Conservation (phyloP, 139 green algal genomes). For the Chlorella sp. region DNA sequence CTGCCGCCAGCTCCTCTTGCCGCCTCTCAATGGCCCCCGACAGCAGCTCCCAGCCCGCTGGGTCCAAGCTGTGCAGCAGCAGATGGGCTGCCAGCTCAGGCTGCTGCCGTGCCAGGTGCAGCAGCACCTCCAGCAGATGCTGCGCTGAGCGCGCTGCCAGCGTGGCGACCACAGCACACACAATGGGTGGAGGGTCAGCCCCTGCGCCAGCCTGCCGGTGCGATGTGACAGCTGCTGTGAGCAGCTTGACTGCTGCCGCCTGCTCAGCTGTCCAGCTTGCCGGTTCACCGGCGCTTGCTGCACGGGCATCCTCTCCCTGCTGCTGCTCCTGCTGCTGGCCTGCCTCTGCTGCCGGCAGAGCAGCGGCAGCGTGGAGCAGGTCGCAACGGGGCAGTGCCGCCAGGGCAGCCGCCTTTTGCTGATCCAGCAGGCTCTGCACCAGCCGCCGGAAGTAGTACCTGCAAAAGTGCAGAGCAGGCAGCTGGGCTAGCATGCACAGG, state of each 20-base stretch:
- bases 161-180: background rate
- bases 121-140: conserved; percentile 25
- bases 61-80: conserved; percentile 21
- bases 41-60: conserved; percentile 25
- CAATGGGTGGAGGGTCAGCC: background rate
- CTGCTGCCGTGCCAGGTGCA: background rate
- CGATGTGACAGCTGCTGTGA: background rate
- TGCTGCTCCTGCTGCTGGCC: background rate
- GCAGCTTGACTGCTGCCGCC: background rate
- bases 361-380: background rate
- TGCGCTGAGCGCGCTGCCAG: conserved; percentile 16
- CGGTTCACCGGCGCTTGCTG: background rate
- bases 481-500: no score
- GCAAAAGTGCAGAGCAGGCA: background rate
- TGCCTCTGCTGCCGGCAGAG: background rate
- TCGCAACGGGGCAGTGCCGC: background rate
- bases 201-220: background rate
- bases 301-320: background rate
- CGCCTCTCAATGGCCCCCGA: conserved; percentile 1
- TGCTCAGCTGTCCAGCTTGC: background rate
- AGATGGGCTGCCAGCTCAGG: conserved; percentile 17
- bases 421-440: conserved; percentile 30
- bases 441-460: conserved; percentile 52
- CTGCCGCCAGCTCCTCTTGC: conserved; percentile 19
- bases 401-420: conserved; percentile 7